Evolutionary conservation across 805 yeast genomes (phyloP).

Genomic region (Barnettozyma sucrosica): DNA sequence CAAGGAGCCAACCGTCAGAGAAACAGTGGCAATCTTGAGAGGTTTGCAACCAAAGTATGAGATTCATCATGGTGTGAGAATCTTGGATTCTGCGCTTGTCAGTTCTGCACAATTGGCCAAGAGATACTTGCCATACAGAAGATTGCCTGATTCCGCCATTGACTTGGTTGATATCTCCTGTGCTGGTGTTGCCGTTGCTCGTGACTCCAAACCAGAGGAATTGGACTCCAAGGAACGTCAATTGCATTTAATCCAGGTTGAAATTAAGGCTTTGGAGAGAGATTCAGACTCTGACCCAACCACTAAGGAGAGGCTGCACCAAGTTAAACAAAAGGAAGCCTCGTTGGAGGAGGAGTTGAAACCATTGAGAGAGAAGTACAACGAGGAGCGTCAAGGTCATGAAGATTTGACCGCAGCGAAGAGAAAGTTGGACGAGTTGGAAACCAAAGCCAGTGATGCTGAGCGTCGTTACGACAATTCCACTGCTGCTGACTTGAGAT

Average conservation of each 20-base stretch:
- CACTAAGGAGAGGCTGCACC: slow-evolving; percentile 78
- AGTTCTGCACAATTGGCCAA: slow-evolving; percentile 93
- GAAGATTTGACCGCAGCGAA: slow-evolving; percentile 86
- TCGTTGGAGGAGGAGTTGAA: slow-evolving; percentile 77
- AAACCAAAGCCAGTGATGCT: slow-evolving; percentile 89
- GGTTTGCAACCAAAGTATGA: slow-evolving; percentile 94
- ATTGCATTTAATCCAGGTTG: slow-evolving; percentile 86
- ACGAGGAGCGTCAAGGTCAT: slow-evolving; percentile 84
- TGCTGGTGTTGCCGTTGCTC: slow-evolving; percentile 95
- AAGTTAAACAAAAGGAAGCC: slow-evolving; percentile 75
- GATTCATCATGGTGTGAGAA: slow-evolving; percentile 96
- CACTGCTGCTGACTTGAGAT: slow-evolving; percentile 91
- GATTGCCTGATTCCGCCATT: slow-evolving; percentile 94
- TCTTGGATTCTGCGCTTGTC: slow-evolving; percentile 89
- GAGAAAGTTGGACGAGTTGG: slow-evolving; percentile 87
- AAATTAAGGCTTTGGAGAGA: slow-evolving; percentile 93
- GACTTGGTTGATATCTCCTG: slow-evolving; percentile 95
- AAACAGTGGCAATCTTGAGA: slow-evolving; percentile 92
- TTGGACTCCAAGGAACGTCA: slow-evolving; percentile 91
- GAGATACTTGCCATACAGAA: slow-evolving; percentile 89
- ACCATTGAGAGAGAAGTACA: slow-evolving; percentile 81
- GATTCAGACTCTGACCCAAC: slow-evolving; percentile 79
- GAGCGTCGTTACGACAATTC: slow-evolving; percentile 95
- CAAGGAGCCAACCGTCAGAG: slow-evolving; percentile 85
- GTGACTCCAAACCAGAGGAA: slow-evolving; percentile 97